Conservation (phyloP, 257 asterid species). For the Henckelia pumila region DNA sequence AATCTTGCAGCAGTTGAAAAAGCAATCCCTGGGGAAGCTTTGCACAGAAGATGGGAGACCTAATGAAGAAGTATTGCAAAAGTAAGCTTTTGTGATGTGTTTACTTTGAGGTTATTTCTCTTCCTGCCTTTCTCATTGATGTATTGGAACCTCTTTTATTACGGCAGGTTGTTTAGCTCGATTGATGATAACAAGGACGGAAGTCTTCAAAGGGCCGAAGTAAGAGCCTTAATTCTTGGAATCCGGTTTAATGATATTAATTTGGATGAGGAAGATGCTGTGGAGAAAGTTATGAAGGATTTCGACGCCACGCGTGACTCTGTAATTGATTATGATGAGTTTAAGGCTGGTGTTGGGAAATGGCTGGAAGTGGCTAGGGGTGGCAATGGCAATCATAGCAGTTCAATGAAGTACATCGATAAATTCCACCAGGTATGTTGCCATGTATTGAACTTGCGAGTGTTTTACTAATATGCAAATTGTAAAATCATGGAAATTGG, state of each 20-base stretch:
- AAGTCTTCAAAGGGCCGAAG: slow-evolving; percentile 52
- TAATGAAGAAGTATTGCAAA: slow-evolving; percentile 44
- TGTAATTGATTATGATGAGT: slow-evolving; percentile 46
- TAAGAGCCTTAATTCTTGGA: slow-evolving; percentile 71
- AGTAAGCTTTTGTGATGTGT: slow-evolving; percentile 36
- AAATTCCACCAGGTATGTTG: slow-evolving; percentile 61
- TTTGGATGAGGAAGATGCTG: slow-evolving; percentile 58
- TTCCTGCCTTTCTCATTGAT: background rate
- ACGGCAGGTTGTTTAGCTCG: slow-evolving; percentile 55
- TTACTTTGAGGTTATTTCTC: background rate
- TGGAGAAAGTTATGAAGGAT: slow-evolving; percentile 61
- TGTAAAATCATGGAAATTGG: slow-evolving; percentile 14
- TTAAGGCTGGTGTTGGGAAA: slow-evolving; percentile 50
- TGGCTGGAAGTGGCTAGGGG: slow-evolving; percentile 77
- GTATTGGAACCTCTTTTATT: slow-evolving; percentile 16
- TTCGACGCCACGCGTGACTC: slow-evolving; percentile 60
- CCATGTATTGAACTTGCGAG: slow-evolving; percentile 5
- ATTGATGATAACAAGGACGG: slow-evolving; percentile 65
- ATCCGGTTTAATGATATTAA: slow-evolving; percentile 59
- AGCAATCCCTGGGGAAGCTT: slow-evolving; percentile 66
- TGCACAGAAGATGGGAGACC: slow-evolving; percentile 60
- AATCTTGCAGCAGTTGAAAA: slow-evolving; percentile 60
- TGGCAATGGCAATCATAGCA: slow-evolving; percentile 34
- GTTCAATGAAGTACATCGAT: slow-evolving; percentile 53
- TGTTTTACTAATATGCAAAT: background rate